phyloP scores from a whole-genome alignment of 176 grass and related monocot genomes.

The Ananas comosus region DNA sequence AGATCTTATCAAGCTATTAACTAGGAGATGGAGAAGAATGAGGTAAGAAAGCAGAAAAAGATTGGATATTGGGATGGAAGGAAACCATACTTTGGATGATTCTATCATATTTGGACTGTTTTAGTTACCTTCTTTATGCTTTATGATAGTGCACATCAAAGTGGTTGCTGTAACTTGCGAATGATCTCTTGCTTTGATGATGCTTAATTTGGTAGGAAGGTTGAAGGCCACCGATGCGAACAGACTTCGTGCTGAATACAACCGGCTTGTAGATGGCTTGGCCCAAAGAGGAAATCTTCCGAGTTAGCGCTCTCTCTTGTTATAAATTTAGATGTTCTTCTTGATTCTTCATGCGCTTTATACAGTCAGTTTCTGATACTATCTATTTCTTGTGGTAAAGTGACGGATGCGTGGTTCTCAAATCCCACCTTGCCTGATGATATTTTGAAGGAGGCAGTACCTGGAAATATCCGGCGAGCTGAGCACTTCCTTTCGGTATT shows the following conservation, averaged over 20 bases:
- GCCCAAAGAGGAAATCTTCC: conserved; percentile 90
- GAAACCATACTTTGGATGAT: too few species aligned
- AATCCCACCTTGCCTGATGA: conserved; percentile 79
- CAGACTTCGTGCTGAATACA: conserved; percentile 88
- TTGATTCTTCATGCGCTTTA: neutral
- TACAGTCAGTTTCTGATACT: neutral
- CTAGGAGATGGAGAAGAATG: neutral
- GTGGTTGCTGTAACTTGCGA: too few species aligned
- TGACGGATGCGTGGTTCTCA: conserved; percentile 85
- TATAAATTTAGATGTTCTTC: neutral
- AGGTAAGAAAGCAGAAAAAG: neutral
- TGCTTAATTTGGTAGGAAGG: conserved; percentile 88
- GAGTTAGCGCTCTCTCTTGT: conserved; percentile 36
- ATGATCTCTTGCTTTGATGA: conserved; percentile 22
- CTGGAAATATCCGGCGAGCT: conserved; percentile 83
- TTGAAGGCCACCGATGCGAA: conserved; percentile 96
- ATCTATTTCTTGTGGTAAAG: conserved; percentile 28
- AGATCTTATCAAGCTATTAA: too few species aligned
- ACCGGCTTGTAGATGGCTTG: conserved; percentile 71
- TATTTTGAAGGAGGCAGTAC: conserved; percentile 89
- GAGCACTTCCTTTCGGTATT: conserved; percentile 92
- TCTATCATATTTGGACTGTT: too few species aligned
- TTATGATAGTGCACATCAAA: too few species aligned
- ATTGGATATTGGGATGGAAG: neutral
- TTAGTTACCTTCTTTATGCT: too few species aligned